Base-by-base conservation (phyloP, 108 stramenopile species). In the Skeletonema marinoi region DNA sequence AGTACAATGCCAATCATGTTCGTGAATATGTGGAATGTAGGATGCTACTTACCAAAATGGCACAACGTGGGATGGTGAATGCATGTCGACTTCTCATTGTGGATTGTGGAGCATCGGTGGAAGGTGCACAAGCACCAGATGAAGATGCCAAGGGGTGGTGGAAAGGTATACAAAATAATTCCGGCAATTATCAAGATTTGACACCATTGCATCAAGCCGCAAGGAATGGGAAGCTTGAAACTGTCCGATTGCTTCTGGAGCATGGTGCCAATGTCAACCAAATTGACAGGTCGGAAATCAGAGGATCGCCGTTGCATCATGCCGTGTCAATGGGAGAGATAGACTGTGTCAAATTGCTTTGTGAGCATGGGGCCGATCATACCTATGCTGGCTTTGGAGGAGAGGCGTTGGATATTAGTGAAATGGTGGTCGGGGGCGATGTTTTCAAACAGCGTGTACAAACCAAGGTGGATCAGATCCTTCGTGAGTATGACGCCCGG, bases 1-100 rank as follows among this genome's bases (percentile, higher is more conserved):
- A 31, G 31, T n/a, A 63, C 3, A 44, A 16, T 32, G 31, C 61
- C 0, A 44, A 14, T 31, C 25, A 63, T 44, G 41, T 63, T 63
- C 61, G 61, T 44, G 61, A 63, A 63, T 63, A 42, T n/a, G 61
- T 63, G 5, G 61, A 63, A 25, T 63, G 61, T n/a, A 14, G 61
- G 32, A 63, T 63, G 61, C 61, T 63, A 6, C 61, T 63, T 3
- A 63, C 61, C 61, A 63, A 63, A 16, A 38, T 38, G 61, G 61
- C 61, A n/a, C 13, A 16, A 25, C 32, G 41, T 1, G 61, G 61
- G 16, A 33, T 63, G 61, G 61, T 63, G n/a, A 44, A 63, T 31
- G 31, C 61, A 42, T 63, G 61, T 6, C n/a, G 17, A 19, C 50
- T 51, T 1, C 50, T 51, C 0, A 4, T 51, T 12, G 50, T 17